phyloP scores from a whole-genome alignment of 148 eudicot genomes.

The Agrostemma githago region DNA sequence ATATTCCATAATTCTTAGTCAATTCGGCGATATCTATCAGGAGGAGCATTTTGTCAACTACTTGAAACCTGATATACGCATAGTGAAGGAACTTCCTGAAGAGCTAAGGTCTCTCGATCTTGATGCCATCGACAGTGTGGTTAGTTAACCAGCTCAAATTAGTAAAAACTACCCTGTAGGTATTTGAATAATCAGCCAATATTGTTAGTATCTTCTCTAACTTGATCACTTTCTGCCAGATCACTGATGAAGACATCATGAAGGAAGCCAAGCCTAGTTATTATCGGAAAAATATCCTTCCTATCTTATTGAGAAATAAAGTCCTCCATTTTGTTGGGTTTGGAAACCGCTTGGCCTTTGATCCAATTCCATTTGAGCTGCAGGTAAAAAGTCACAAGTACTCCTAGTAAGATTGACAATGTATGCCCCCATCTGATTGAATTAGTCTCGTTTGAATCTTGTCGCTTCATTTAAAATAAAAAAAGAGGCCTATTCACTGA shows the following conservation, averaged over 20 bases:
- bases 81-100: constrained; percentile 80
- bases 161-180: neutral
- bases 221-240: constrained; percentile 35
- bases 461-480: neutral
- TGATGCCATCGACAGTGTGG: constrained; percentile 96
- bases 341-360: constrained; percentile 89
- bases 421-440: neutral
- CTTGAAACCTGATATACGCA: constrained; percentile 81
- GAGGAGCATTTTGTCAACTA: constrained; percentile 87
- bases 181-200: constrained; percentile 7
- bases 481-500: neutral
- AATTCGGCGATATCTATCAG: constrained; percentile 99
- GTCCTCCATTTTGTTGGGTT: constrained; percentile 94
- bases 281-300: constrained; percentile 74
- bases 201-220: constrained; percentile 14
- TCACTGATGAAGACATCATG: constrained; percentile 76
- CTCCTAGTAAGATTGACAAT: neutral
- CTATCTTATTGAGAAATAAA: constrained; percentile 62
- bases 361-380: constrained; percentile 75
- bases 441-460: neutral
- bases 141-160: constrained; percentile 35
- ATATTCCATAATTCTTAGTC: constrained; percentile 74
- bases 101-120: constrained; percentile 75
- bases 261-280: constrained; percentile 98
- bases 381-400: constrained; percentile 54